Evolutionary conservation across 176 grass and related monocot genomes (phyloP).

Genomic region (Phoenix roebelenii): DNA sequence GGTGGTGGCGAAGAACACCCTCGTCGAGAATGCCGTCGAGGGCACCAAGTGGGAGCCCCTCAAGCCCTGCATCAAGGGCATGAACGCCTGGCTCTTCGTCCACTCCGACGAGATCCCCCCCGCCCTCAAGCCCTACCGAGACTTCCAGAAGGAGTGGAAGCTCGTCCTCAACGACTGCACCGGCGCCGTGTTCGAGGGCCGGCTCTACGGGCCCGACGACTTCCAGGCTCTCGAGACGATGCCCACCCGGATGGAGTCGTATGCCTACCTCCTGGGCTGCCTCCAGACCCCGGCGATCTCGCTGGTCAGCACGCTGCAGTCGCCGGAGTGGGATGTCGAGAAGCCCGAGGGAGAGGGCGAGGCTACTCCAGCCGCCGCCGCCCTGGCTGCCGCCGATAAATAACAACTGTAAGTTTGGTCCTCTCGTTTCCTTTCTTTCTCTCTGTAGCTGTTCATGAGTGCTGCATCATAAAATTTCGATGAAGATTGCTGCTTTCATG

Average conservation of each 20-base stretch:
- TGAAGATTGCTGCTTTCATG: no score
- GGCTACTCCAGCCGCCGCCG: no score
- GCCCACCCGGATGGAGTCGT: constrained; percentile 77
- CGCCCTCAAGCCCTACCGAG: constrained; percentile 74
- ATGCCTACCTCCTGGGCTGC: constrained; percentile 64
- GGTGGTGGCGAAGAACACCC: constrained; percentile 77
- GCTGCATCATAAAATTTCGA: no score
- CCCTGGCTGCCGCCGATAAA: no score
- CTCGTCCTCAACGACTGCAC: constrained; percentile 82
- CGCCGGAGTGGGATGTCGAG: constrained; percentile 44
- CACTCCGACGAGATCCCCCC: constrained; percentile 82
- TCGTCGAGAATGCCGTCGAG: constrained; percentile 85
- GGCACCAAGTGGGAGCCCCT: constrained; percentile 77
- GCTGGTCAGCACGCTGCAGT: constrained; percentile 58
- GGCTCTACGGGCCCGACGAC: constrained; percentile 67
- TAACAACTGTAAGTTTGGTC: no score
- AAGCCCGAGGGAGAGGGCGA: constrained; percentile 48
- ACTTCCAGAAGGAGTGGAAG: constrained; percentile 73
- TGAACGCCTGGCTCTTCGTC: constrained; percentile 97
- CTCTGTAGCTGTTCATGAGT: no score
- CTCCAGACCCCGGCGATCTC: constrained; percentile 63
- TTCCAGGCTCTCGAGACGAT: constrained; percentile 86
- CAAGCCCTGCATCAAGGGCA: constrained; percentile 79
- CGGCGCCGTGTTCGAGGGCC: constrained; percentile 85
- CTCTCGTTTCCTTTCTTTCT: no score